Evolutionary conservation across 306 rosid genomes (phyloP).

Genomic region (Pterocarpus santalinus): DNA sequence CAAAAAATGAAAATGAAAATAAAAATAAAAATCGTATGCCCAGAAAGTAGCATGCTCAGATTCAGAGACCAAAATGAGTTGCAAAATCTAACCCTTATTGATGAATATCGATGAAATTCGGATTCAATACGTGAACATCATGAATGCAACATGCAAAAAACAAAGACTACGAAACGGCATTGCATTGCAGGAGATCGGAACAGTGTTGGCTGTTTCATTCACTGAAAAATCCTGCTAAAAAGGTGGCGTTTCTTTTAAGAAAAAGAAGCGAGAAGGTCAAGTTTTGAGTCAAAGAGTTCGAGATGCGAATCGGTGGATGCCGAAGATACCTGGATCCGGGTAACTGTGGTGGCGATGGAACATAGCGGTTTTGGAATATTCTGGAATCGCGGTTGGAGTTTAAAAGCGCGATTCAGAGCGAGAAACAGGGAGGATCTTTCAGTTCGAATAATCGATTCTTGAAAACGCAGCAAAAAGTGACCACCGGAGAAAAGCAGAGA

Average conservation of each 20-base stretch:
- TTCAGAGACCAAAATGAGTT: background rate
- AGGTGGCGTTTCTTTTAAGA: background rate
- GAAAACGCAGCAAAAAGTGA: background rate
- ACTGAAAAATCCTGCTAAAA: background rate
- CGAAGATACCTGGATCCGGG: constrained; percentile 38
- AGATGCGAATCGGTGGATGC: background rate
- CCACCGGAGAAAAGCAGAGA: constrained; percentile 5
- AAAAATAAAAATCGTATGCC: background rate
- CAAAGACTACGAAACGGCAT: constrained; percentile 10
- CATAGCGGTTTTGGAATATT: constrained; percentile 46
- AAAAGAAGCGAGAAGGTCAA: background rate
- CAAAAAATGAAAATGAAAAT: no score
- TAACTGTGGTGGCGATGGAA: constrained; percentile 22
- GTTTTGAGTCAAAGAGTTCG: background rate
- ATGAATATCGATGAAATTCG: background rate
- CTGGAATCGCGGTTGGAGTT: constrained; percentile 34
- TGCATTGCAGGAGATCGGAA: constrained; percentile 19
- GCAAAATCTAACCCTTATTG: background rate
- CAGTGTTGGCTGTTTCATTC: background rate
- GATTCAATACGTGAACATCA: background rate
- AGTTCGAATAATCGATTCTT: constrained; percentile 2
- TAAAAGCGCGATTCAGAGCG: background rate
- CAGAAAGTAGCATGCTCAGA: background rate
- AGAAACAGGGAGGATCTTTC: background rate
- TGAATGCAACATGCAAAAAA: background rate